Evolutionary conservation across 768 basidiomycete genomes (phyloP).

Genomic region (Boletus speciosus): DNA sequence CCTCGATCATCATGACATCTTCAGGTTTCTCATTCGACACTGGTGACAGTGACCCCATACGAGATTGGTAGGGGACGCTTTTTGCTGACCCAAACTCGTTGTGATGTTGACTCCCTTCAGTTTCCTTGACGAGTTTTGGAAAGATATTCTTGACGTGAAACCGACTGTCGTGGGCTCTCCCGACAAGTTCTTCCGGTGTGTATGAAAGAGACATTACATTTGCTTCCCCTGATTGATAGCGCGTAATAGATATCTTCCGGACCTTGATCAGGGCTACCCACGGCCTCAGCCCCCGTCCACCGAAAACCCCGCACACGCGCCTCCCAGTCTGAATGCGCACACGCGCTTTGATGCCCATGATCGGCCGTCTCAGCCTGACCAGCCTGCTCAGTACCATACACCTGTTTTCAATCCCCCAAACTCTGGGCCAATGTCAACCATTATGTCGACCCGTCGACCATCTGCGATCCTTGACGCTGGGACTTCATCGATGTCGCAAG

Average conservation of each 20-base stretch:
- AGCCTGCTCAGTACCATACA: background rate
- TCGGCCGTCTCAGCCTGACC: background rate
- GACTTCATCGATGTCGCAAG: background rate
- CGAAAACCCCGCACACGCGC: accelerated
- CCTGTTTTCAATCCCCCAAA: background rate
- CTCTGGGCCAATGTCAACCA: background rate
- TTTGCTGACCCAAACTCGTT: background rate
- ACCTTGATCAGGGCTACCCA: no score
- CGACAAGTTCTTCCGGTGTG: background rate
- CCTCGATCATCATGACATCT: background rate
- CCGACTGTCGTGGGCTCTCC: background rate
- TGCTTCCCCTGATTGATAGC: background rate
- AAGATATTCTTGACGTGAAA: no score
- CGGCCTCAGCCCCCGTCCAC: background rate
- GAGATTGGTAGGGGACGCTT: background rate
- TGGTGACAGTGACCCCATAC: background rate
- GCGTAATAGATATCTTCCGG: background rate
- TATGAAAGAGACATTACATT: background rate
- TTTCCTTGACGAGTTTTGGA: background rate
- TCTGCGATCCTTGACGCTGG: no score
- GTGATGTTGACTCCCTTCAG: background rate
- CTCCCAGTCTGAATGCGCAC: background rate
- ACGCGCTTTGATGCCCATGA: background rate
- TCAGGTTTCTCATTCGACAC: background rate
- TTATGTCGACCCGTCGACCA: background rate